Conservation (phyloP, 1,139 yeast species). For the Torulaspora pretoriensis region DNA sequence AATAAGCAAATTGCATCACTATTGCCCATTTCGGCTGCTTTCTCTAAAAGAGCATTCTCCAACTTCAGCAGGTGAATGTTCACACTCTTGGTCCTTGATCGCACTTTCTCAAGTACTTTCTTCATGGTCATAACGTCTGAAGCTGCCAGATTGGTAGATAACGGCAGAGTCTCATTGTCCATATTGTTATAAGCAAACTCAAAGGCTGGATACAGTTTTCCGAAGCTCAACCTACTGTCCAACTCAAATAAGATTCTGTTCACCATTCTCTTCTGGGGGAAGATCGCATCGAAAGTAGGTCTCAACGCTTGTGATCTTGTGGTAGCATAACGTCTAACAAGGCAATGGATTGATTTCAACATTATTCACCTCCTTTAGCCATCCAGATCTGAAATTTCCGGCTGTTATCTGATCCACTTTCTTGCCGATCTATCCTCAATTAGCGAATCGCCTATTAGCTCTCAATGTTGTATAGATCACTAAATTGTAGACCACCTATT, state of each 20-base stretch:
- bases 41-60: constrained; percentile 69
- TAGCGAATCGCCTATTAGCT: neutral
- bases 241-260: constrained; percentile 62
- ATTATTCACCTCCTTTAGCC: neutral
- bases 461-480: neutral
- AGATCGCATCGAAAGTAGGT: constrained; percentile 48
- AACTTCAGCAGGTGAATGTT: constrained; percentile 53
- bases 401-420: no score
- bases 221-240: constrained; percentile 53
- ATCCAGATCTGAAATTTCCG: neutral
- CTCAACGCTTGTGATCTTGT: constrained; percentile 16
- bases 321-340: constrained; percentile 5
- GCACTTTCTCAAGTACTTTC: constrained; percentile 56
- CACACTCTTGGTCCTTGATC: constrained; percentile 56
- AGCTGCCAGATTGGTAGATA: constrained; percentile 47
- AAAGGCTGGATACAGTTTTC: constrained; percentile 51
- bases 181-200: constrained; percentile 47
- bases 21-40: constrained; percentile 79
- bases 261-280: constrained; percentile 56
- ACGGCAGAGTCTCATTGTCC: constrained; percentile 36
- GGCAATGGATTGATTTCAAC: neutral
- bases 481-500: no score
- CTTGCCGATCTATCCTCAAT: no score
- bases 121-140: constrained; percentile 66
- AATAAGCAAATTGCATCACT: constrained; percentile 74